A percentile compares a stretch with the other conserved stretches of the same genome.
Evolutionary conservation across 495 filamentous ascomycete genomes (phyloP).

Genomic region (Stereocaulon alpinum): DNA sequence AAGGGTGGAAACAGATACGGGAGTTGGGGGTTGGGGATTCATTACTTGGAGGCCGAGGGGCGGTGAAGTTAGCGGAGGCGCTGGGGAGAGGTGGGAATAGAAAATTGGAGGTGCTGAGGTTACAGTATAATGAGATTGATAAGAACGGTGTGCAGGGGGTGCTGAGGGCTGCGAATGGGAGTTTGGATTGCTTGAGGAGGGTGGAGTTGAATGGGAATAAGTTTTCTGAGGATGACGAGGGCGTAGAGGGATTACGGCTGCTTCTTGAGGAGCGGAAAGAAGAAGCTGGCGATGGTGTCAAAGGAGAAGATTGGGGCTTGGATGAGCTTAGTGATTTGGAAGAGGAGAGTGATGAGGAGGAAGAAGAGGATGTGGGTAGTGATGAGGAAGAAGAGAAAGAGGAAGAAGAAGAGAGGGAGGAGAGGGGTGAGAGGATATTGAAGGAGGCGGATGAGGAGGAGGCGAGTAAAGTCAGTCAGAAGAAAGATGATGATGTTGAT

Average conservation of each 20-base stretch:
- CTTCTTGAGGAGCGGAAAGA: slow-evolving; percentile 48
- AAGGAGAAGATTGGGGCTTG: slow-evolving; percentile 60
- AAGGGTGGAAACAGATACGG: slow-evolving; percentile 60
- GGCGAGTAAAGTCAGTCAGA: slow-evolving; percentile 58
- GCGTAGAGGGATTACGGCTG: slow-evolving; percentile 41
- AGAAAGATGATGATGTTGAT: slow-evolving; percentile 72
- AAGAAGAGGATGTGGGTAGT: slow-evolving; percentile 49
- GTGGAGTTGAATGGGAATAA: slow-evolving; percentile 95
- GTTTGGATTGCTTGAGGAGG: slow-evolving; percentile 62
- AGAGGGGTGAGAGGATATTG: slow-evolving; percentile 39
- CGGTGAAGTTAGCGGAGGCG: slow-evolving; percentile 58
- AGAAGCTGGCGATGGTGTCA: slow-evolving; percentile 39
- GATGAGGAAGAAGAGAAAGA: slow-evolving; percentile 44
- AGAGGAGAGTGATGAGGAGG: slow-evolving; percentile 61
- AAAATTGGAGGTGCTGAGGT: slow-evolving; percentile 64
- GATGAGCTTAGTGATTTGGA: slow-evolving; percentile 66
- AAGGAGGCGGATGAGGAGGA: slow-evolving; percentile 65
- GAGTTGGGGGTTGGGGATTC: slow-evolving; percentile 89
- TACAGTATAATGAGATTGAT: slow-evolving; percentile 94
- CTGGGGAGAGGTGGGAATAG: slow-evolving; percentile 64
- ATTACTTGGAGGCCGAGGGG: slow-evolving; percentile 69
- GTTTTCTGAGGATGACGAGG: slow-evolving; percentile 74
- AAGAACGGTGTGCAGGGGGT: slow-evolving; percentile 59
- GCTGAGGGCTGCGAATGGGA: slow-evolving; percentile 48
- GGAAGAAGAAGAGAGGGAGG: slow-evolving; percentile 39